Evolutionary conservation across 1,139 yeast genomes (phyloP).

Genomic region (Blastobotrys ciferrii): DNA sequence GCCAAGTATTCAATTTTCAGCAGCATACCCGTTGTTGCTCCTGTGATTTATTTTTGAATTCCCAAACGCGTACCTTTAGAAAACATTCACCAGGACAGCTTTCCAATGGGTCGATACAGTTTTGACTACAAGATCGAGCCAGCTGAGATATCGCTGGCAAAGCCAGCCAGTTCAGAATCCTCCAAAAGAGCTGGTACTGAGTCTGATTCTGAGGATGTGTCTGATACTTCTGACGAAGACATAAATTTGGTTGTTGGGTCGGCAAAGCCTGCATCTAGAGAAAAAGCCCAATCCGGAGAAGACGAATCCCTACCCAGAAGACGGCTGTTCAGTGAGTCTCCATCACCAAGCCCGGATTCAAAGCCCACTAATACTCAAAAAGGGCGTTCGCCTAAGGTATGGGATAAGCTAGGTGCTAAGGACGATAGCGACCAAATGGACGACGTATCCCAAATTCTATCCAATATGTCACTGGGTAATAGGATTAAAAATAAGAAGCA

Average conservation of each 20-base stretch:
- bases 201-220: neutral
- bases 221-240: neutral
- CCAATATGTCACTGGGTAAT: slow-evolving; percentile 1
- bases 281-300: neutral
- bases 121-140: neutral
- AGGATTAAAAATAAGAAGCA: neutral
- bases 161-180: neutral
- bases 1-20: too few species aligned
- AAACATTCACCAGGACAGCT: neutral
- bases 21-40: too few species aligned
- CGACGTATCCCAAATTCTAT: neutral
- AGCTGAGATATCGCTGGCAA: neutral
- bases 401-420: neutral
- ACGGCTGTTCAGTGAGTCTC: neutral
- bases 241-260: neutral
- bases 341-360: neutral
- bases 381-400: neutral
- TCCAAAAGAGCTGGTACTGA: neutral
- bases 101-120: neutral
- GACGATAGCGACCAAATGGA: neutral
- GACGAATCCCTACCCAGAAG: neutral
- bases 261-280: neutral
- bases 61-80: neutral
- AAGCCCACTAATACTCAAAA: neutral
- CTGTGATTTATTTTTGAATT: too few species aligned